phyloP scores from a whole-genome alignment of 1,139 yeast species.

The Candida anutae region DNA sequence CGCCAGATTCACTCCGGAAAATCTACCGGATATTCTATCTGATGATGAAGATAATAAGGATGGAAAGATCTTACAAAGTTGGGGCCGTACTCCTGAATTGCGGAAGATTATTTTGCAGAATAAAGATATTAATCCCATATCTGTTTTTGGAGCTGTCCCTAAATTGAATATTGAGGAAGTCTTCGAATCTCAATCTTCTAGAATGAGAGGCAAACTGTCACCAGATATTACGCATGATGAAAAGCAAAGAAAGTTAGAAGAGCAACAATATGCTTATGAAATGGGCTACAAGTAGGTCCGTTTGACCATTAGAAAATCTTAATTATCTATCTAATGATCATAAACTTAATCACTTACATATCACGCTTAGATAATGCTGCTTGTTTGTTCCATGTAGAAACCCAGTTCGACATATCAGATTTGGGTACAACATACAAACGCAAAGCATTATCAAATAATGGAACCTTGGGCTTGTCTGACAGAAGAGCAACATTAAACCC shows the following conservation, averaged over 20 bases:
- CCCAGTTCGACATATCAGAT: constrained; percentile 56
- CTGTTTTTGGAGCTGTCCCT: constrained; percentile 73
- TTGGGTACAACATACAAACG: constrained; percentile 79
- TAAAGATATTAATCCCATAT: constrained; percentile 57
- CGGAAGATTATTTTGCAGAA: constrained; percentile 48
- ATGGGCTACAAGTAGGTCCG: constrained; percentile 42
- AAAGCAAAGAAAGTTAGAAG: constrained; percentile 29
- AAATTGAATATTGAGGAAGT: constrained; percentile 63
- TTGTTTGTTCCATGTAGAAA: constrained; percentile 58
- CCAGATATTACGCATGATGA: constrained; percentile 29
- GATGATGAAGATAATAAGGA: constrained; percentile 55
- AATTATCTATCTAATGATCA: too few relatives aligned
- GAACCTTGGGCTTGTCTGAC: constrained; percentile 58
- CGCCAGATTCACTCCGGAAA: constrained; percentile 9
- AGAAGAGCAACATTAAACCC: constrained; percentile 58
- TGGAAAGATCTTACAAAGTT: constrained; percentile 45
- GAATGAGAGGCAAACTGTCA: constrained; percentile 45
- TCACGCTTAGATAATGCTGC: constrained; percentile 48
- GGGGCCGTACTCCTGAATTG: constrained; percentile 70
- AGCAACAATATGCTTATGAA: constrained; percentile 40
- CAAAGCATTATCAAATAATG: constrained; percentile 69
- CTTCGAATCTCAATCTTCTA: constrained; percentile 44
- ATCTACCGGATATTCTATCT: constrained; percentile 41
- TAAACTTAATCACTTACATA: not conserved
- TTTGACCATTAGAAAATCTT: too few relatives aligned